A percentile compares a stretch with the other conserved stretches of the same genome.
These are phyloP conservation scores for Exophiala dermatitidis DNA, from an alignment of 2,329 filamentous ascomycete species.

Conservation along the genomic window DNA sequence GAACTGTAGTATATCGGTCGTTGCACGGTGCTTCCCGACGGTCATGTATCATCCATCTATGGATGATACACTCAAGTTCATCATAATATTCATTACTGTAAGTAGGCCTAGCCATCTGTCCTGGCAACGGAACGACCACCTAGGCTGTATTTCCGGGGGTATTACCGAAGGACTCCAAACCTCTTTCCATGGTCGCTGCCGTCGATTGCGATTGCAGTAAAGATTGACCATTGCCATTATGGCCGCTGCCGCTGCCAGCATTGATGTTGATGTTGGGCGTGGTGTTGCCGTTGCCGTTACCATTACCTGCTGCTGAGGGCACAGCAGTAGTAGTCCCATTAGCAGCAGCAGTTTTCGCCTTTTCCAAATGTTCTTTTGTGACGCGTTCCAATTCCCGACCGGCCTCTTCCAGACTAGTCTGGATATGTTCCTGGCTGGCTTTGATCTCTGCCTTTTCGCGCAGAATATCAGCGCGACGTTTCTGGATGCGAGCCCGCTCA, in stretches of 20 bases:
- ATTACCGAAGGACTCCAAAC: conserved; percentile 19
- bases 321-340: neutral
- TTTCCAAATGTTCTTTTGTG: conserved; percentile 7
- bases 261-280: neutral
- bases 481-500: conserved; percentile 17
- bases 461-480: conserved; percentile 17
- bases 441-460: conserved; percentile 19
- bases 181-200: conserved; percentile 6
- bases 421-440: conserved; percentile 18
- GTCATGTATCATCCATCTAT: no score
- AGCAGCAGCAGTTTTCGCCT: neutral
- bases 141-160: conserved; percentile 1
- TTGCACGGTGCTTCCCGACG: no score
- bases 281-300: neutral
- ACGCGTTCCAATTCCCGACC: conserved; percentile 21
- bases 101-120: neutral
- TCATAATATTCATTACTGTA: no score
- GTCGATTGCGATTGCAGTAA: neutral
- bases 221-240: neutral
- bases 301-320: neutral
- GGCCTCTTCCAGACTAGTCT: conserved; percentile 21
- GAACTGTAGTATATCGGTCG: no score
- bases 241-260: neutral
- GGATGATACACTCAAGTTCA: no score
- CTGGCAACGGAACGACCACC: neutral